Base-by-base conservation (phyloP, 75 land plant genomes). In the Pseudotsuga menziesii region DNA sequence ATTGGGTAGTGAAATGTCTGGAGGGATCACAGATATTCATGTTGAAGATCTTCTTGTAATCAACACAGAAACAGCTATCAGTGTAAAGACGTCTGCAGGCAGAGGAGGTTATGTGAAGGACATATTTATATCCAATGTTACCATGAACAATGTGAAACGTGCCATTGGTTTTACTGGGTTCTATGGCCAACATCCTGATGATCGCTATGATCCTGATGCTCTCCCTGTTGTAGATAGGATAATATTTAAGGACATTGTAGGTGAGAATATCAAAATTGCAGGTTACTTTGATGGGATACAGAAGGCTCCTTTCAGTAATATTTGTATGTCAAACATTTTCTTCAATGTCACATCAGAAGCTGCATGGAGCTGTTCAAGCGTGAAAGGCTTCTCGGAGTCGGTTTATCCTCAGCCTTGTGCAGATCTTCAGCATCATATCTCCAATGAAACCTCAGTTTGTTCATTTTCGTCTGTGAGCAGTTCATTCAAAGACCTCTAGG, bases 151-250 rank as follows among this genome's bases (percentile, higher is more conserved):
- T 70, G 81, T 81, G 41, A 54, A 69, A 5, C 61, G 27, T 16
- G 89, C 87, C n/a, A 78, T 87, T 44, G 80, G 60, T 19, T 80
- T 87, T 56, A 62, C 25, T 55, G 79, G 57, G 78, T 87, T 15
- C 54, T 88, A 55, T 64, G 90, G 88, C 0, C 79, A 83, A 4
- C 98, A 96, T 81, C 98, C 98, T 14, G 98, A 96, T 73, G 97
- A 90, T 36, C 73, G 85, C 20, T 96, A 79, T 78, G 91, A 96
- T 71, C 94, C 91, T 9, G 35, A 75, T 41, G 97, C 92, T 1
- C 77, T 90, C 19, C 99, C 99, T 27, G 78, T 79, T 22, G 44
- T 96, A 8, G 77, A 85, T 26, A 56, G 81, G 55, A 86, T 96
- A 61, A 87, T 84, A 9, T 61, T 96, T 0, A 79, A 83, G 69